Percentiles rank a stretch among this genome's conserved stretches.
Conservation (phyloP, 371 early-diverging fungal species). For the Blakeslea trispora region DNA sequence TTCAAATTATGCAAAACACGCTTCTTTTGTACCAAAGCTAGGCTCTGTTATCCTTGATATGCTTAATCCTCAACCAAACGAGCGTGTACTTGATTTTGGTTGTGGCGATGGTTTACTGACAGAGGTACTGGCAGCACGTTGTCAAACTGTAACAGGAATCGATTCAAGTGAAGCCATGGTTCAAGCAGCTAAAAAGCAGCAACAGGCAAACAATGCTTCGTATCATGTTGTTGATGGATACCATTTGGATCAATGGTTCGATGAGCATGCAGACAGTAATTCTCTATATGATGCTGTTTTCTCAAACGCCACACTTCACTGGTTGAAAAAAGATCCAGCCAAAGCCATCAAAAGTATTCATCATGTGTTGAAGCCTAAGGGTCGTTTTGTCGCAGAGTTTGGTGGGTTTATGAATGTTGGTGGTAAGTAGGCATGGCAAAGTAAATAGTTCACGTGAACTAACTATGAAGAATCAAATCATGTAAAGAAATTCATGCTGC, state of each 20-base stretch:
- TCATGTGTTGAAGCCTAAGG: constrained; percentile 55
- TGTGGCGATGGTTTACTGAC: constrained; percentile 76
- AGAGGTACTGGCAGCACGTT: constrained; percentile 41
- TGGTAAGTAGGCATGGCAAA: constrained; percentile 15
- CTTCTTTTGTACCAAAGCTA: constrained; percentile 61
- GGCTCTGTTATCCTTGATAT: constrained; percentile 52
- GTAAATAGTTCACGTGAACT: neutral
- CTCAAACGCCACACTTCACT: constrained; percentile 71
- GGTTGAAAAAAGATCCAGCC: constrained; percentile 68
- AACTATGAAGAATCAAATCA: too few species aligned
- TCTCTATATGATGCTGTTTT: constrained; percentile 61
- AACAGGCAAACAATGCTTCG: constrained; percentile 24
- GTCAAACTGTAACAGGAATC: constrained; percentile 58
- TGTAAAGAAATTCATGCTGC: constrained; percentile 52
- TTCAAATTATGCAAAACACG: constrained; percentile 51
- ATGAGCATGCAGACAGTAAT: constrained; percentile 16
- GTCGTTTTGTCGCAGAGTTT: constrained; percentile 66
- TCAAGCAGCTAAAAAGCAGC: constrained; percentile 37
- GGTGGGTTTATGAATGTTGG: constrained; percentile 61
- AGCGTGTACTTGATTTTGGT: constrained; percentile 69
- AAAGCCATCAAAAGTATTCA: constrained; percentile 61
- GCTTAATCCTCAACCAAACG: constrained; percentile 50
- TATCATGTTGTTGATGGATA: constrained; percentile 60
- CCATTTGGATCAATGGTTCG: constrained; percentile 48
- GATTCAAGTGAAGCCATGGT: constrained; percentile 70